phyloP scores from a whole-genome alignment of 345 rosid species.

The Geranium brycei region DNA sequence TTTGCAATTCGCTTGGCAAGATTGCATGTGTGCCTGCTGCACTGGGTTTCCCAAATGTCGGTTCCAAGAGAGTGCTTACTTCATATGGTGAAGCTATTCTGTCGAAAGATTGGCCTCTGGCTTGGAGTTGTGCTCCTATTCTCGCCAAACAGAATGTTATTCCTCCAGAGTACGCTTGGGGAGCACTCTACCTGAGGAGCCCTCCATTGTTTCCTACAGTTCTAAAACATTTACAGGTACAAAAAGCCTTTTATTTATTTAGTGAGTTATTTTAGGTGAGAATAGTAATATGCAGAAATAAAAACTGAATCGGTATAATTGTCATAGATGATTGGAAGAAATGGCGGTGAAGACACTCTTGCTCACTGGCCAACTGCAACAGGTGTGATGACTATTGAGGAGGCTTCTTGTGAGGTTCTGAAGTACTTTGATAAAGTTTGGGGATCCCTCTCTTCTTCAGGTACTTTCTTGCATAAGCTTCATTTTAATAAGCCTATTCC shows the following conservation, averaged over 20 bases:
- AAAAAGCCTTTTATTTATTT: slow-evolving; percentile 4
- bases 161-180: slow-evolving; percentile 89
- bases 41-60: slow-evolving; percentile 59
- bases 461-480: slow-evolving; percentile 20
- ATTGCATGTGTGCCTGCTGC: slow-evolving; percentile 83
- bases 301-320: not conserved
- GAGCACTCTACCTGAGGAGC: slow-evolving; percentile 62
- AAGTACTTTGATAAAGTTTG: slow-evolving; percentile 69
- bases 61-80: slow-evolving; percentile 69
- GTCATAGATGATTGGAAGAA: slow-evolving; percentile 58
- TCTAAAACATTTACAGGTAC: slow-evolving; percentile 78
- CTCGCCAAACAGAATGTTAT: slow-evolving; percentile 56
- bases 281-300: not conserved
- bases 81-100: slow-evolving; percentile 65
- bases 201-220: slow-evolving; percentile 76
- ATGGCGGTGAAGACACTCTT: slow-evolving; percentile 90
- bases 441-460: slow-evolving; percentile 74
- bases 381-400: slow-evolving; percentile 59
- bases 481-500: not conserved
- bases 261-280: not conserved
- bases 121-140: slow-evolving; percentile 82
- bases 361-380: slow-evolving; percentile 86
- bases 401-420: slow-evolving; percentile 65
- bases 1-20: slow-evolving; percentile 66
- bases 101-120: slow-evolving; percentile 81